Conservation (phyloP, 2,329 filamentous ascomycete genomes). For the Aspergillus eucalypticola region DNA sequence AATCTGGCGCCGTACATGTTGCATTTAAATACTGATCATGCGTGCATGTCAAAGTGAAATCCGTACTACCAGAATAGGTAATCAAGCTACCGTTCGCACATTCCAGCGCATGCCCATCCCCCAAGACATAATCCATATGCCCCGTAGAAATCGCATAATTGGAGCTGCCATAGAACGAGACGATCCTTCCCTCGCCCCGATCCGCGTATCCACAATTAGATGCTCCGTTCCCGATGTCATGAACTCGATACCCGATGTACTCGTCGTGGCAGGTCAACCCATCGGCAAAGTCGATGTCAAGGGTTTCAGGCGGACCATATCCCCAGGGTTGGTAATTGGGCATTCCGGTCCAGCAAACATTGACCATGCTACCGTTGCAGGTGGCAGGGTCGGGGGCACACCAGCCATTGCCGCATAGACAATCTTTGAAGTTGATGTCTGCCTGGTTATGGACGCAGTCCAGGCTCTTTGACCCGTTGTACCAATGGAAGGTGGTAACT, state of each 20-base stretch:
- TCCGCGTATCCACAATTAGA: conserved; percentile 33
- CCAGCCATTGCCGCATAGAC: conserved; percentile 25
- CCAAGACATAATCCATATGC: conserved; percentile 28
- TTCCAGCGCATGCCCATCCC: conserved; percentile 26
- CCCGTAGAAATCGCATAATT: conserved; percentile 21
- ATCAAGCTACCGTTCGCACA: conserved; percentile 31
- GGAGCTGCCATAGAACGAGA: conserved; percentile 31
- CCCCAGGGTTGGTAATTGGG: conserved; percentile 35
- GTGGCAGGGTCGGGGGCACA: conserved; percentile 26
- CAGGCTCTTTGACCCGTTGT: conserved; percentile 21
- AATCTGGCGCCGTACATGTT: conserved; percentile 28
- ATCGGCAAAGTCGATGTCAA: conserved; percentile 28
- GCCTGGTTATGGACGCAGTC: conserved; percentile 24
- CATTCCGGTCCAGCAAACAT: conserved; percentile 32
- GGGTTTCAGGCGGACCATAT: conserved; percentile 27
- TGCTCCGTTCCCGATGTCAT: conserved; percentile 30
- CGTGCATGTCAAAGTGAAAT: conserved; percentile 25
- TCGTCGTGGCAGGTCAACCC: conserved; percentile 29
- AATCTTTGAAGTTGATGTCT: conserved; percentile 27
- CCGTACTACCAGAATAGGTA: conserved; percentile 28
- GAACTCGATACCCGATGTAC: conserved; percentile 32
- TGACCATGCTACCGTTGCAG: conserved; percentile 27
- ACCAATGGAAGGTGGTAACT: conserved; percentile 24
- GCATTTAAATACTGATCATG: conserved; percentile 32
- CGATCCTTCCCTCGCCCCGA: conserved; percentile 25